Base-by-base conservation (phyloP, 2,329 filamentous ascomycete species). In the Teratosphaeria epicoccoides region DNA sequence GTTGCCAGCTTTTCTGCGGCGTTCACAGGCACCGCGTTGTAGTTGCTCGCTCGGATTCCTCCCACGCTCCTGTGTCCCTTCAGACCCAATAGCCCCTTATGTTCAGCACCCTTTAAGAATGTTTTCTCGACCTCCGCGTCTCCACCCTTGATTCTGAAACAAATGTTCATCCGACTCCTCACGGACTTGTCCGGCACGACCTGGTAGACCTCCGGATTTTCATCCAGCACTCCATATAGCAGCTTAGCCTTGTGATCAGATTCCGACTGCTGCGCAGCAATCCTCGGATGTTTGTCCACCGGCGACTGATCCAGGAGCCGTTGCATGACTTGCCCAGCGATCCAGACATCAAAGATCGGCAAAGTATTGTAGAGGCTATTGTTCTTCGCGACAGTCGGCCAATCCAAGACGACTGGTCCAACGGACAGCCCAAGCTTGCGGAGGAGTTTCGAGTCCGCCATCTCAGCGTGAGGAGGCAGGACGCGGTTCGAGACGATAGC, bases 361-460 rank as follows among this genome's bases (percentile, higher is more conserved):
- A 97, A 74, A 0, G 91, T 97, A 71, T 97, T 97, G 75, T 97
- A 97, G 24, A 97, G 77, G 61, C 86, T 93, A 73, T 95, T 93
- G 73, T 94, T 94, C 76, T 94, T 94, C 40, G 87, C 84, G 59
- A 93, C 85, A 0, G 81, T 88, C 56, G 88, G 84, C 65, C 91
- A 97, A 57, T 87, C 81, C 46, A 97, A 74, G 43, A 96, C 80
- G 17, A 87, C 80, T 2, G 91, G 89, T 0, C 84, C 82, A 40
- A 93, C 79, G 1, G 87, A 82, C n/a, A 95, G 74, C 20, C 80
- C 82, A 9, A 96, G 79, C 54, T 83, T 76, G 53, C 89, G 79
- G 64, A 96, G 73, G 46, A 95, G 73, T 4, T 78, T 73, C 1
- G 86, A 73, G 6, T 83, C 75, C 2, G 88, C 85, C 60, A 87